Conservation (phyloP, 176 grass and related monocot species). For the Triticum urartu region DNA sequence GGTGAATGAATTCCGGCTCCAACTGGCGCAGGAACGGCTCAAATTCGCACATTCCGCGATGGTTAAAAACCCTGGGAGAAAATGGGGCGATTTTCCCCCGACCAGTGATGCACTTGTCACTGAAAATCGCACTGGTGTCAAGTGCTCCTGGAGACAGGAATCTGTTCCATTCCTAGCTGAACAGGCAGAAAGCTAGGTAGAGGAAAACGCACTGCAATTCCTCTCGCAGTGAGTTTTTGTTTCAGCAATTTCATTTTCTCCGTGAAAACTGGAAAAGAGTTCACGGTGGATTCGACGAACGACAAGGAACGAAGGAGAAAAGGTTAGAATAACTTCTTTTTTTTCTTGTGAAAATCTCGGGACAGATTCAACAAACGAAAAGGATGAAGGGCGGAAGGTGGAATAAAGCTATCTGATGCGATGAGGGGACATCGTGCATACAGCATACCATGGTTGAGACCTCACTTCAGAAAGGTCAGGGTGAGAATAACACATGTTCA, state of each 20-base stretch:
- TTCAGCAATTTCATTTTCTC: neutral
- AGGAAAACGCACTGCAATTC: neutral
- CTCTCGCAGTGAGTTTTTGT: neutral
- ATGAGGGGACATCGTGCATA: constrained; percentile 10
- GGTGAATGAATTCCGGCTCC: constrained; percentile 16
- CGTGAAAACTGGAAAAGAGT: constrained; percentile 1
- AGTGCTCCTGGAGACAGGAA: neutral
- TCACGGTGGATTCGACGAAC: neutral
- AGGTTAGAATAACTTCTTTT: neutral
- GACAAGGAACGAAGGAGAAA: neutral
- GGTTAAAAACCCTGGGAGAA: constrained; percentile 2
- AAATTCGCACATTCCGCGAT: neutral
- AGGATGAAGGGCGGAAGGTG: neutral
- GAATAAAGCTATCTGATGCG: constrained; percentile 31
- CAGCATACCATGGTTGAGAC: neutral
- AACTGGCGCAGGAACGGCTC: neutral
- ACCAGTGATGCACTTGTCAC: constrained; percentile 30
- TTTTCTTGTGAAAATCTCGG: neutral
- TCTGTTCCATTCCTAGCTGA: neutral
- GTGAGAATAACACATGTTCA: neutral
- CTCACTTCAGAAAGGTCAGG: constrained; percentile 22
- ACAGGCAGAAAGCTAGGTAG: constrained; percentile 9
- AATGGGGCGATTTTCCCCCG: neutral
- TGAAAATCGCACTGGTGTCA: constrained; percentile 10
- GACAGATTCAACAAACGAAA: constrained; percentile 6